phyloP scores from a whole-genome alignment of 805 yeast species.

The Sugiyamaella chiloensis region DNA sequence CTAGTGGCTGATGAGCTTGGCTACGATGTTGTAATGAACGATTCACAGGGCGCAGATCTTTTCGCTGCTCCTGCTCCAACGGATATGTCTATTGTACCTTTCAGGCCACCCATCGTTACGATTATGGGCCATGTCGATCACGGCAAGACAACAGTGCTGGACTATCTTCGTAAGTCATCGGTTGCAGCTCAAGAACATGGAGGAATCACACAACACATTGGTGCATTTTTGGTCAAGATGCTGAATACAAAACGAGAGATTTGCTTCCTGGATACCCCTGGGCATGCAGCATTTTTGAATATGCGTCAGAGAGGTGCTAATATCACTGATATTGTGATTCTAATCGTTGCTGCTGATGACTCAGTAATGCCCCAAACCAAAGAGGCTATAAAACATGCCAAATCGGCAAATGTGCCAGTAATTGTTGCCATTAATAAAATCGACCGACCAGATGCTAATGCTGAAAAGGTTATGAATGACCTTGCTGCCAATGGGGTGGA shows the following conservation, averaged over 20 bases:
- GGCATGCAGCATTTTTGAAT: conserved; percentile 93
- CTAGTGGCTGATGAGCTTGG: conserved; percentile 88
- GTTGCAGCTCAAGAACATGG: conserved; percentile 86
- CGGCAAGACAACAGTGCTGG: conserved; percentile 93
- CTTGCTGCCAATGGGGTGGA: conserved; percentile 74
- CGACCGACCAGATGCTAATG: conserved; percentile 72
- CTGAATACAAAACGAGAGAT: conserved; percentile 70
- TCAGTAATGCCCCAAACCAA: conserved; percentile 96
- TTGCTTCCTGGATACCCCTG: conserved; percentile 95
- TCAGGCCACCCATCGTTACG: conserved; percentile 91
- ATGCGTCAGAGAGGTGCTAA: conserved; percentile 97
- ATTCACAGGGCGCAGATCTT: conserved; percentile 56
- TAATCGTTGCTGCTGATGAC: conserved; percentile 96
- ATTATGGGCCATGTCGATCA: conserved; percentile 99
- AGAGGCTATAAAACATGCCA: conserved; percentile 93
- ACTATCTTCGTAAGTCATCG: conserved; percentile 77
- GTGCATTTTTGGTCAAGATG: conserved; percentile 88
- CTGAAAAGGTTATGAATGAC: conserved; percentile 75
- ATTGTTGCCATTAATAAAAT: conserved; percentile 92
- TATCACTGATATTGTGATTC: conserved; percentile 84
- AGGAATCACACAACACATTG: conserved; percentile 97
- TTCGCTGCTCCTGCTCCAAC: conserved; percentile 56
- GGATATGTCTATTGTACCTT: conserved; percentile 45
- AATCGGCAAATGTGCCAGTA: conserved; percentile 72
- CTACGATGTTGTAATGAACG: conserved; percentile 55